phyloP scores from a whole-genome alignment of 2,329 filamentous ascomycete genomes.

The Mycogone perniciosa region DNA sequence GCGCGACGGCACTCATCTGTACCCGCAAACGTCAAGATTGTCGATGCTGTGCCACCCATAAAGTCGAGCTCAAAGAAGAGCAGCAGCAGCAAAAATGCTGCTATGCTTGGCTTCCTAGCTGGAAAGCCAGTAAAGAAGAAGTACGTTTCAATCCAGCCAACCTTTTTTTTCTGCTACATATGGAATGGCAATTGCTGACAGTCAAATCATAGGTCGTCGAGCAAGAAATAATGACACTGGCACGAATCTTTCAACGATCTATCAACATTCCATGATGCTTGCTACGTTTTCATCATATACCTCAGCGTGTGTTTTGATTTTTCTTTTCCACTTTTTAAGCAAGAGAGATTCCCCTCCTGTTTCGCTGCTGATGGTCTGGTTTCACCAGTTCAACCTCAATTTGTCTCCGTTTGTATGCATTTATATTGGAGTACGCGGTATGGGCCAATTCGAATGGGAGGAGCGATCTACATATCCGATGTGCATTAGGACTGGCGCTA shows the following conservation, averaged over 20 bases:
- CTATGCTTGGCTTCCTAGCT: constrained; percentile 17
- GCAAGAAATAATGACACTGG: constrained; percentile 14
- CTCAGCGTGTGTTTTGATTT: constrained; percentile 13
- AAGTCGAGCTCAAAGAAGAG: constrained; percentile 13
- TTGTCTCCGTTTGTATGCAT: constrained; percentile 9
- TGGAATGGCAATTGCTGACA: background rate
- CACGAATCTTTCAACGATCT: constrained; percentile 6
- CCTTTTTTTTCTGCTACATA: too few species aligned
- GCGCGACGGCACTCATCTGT: constrained; percentile 1
- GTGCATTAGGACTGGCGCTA: background rate
- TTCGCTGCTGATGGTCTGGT: constrained; percentile 1
- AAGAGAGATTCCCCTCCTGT: background rate
- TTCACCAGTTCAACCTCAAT: constrained; percentile 2
- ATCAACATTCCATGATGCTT: constrained; percentile 6
- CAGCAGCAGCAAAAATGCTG: constrained; percentile 14
- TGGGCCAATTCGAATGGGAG: constrained; percentile 18
- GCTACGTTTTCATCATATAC: constrained; percentile 9
- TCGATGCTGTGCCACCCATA: constrained; percentile 14
- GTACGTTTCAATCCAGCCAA: constrained; percentile 9
- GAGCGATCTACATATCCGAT: constrained; percentile 13
- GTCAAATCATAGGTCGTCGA: constrained; percentile 6
- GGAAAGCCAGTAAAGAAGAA: constrained; percentile 19
- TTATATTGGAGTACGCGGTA: constrained; percentile 21
- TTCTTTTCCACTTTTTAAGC: background rate
- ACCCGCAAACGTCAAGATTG: constrained; percentile 11